A percentile compares a stretch with the other conserved stretches of the same genome.
Conservation (phyloP, 768 basidiomycete species). For the Pleurotus salmoneostramineus region DNA sequence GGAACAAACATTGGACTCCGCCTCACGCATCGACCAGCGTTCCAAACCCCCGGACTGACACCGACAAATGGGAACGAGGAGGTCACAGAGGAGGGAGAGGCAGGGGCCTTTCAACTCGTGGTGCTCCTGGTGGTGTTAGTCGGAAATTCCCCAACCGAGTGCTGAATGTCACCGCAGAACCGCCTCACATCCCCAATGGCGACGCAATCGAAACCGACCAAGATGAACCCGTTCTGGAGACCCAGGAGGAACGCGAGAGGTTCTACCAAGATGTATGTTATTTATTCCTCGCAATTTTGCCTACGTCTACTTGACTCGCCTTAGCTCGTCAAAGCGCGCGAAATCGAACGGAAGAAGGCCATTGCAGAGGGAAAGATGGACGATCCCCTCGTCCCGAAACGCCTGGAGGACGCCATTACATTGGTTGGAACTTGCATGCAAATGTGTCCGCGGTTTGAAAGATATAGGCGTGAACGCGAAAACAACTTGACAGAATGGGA, state of each 20-base stretch:
- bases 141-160: slow-evolving; percentile 39
- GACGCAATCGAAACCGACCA: slow-evolving; percentile 17
- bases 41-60: slow-evolving; percentile 35
- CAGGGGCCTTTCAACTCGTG: slow-evolving; percentile 24
- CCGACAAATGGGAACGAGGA: slow-evolving; percentile 62
- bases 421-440: slow-evolving; percentile 89
- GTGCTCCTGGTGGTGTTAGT: slow-evolving; percentile 28
- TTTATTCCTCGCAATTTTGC: slow-evolving; percentile 9
- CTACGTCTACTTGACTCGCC: slow-evolving; percentile 16
- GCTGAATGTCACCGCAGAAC: slow-evolving; percentile 26
- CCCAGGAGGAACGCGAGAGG: slow-evolving; percentile 58
- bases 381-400: slow-evolving; percentile 74
- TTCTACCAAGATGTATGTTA: slow-evolving; percentile 69
- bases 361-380: slow-evolving; percentile 87
- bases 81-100: slow-evolving; percentile 49
- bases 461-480: slow-evolving; percentile 85
- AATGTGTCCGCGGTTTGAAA: slow-evolving; percentile 95
- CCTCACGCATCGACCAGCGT: slow-evolving; percentile 28
- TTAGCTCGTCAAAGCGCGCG: slow-evolving; percentile 71
- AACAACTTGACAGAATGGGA: slow-evolving; percentile 87
- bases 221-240: slow-evolving; percentile 51
- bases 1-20: slow-evolving; percentile 63
- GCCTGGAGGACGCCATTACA: slow-evolving; percentile 87
- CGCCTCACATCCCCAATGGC: slow-evolving; percentile 16
- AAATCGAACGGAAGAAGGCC: slow-evolving; percentile 64